Conservation (phyloP, 1,139 yeast genomes). For the Saccharomyces hybrid region DNA sequence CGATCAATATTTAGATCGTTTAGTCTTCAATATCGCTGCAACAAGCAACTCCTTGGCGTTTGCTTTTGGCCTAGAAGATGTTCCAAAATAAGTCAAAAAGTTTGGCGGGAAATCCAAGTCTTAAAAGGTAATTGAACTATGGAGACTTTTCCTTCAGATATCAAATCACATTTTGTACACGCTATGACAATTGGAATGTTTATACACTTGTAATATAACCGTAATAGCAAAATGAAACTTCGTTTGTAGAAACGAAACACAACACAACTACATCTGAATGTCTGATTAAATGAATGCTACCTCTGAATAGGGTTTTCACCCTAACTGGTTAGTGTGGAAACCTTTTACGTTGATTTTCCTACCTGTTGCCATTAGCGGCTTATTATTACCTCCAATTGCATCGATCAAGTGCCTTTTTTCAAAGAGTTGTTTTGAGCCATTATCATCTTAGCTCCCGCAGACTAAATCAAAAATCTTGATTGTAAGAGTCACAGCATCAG, state of each 20-base stretch:
- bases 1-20: slow-evolving; percentile 10
- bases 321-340: slow-evolving; percentile 16
- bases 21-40: slow-evolving; percentile 11
- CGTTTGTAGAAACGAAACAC: slow-evolving; percentile 22
- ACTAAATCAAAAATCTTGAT: no score
- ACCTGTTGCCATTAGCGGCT: slow-evolving; percentile 1
- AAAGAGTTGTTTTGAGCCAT: no score
- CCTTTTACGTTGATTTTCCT: slow-evolving; percentile 18
- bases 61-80: slow-evolving; percentile 20
- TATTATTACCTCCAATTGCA: background rate
- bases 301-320: slow-evolving; percentile 19
- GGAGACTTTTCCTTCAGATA: slow-evolving; percentile 7
- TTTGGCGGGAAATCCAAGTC: slow-evolving; percentile 14
- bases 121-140: slow-evolving; percentile 2
- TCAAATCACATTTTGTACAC: slow-evolving; percentile 20
- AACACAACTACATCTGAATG: slow-evolving; percentile 28
- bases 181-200: slow-evolving; percentile 21
- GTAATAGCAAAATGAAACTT: slow-evolving; percentile 13
- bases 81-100: slow-evolving; percentile 17
- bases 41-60: slow-evolving; percentile 13
- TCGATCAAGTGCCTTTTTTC: no score
- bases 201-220: slow-evolving; percentile 18
- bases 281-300: slow-evolving; percentile 18
- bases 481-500: no score
- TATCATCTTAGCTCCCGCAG: no score